Base-by-base conservation (phyloP, 208 protist species). In the Crithidia expoeki region DNA sequence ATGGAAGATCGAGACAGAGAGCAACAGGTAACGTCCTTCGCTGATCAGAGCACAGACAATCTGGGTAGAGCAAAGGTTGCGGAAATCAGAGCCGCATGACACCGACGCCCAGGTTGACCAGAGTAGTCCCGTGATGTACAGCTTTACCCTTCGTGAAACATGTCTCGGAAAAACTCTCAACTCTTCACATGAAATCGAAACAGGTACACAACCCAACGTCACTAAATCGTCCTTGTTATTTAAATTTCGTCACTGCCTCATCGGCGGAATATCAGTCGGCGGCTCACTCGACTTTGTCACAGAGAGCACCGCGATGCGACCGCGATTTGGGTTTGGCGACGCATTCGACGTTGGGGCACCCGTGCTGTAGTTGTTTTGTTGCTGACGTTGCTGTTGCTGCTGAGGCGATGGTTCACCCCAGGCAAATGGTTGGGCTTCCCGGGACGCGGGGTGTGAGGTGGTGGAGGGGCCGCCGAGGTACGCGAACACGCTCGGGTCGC, bases 371-470 rank as follows among this genome's bases (percentile, higher is more conserved):
- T 34, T 52, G 12, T 5, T 49, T 16, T 44, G 56, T 17, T 49
- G 51, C 57, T 61, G 49, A 23, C 64, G 75, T 28, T 69, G 62
- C 52, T 76, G 68, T n/a, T 71, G 58, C 40, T 63, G 70, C 47
- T 56, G 69, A 16, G 58, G 72, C 23, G 33, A 2, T 21, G 47
- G 59, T 21, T 63, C 52, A 19, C 40, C 42, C 50, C 27, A 36
- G 11, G 51, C 67, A 60, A 62, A 42, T 2, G 49, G 49, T 10
- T 19, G 34, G 4, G 44, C n/a, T 28, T 55, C 57, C 12, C 46
- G 50, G 21, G 44, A 7, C 16, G 44, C 16, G 16, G 44, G 44
- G 16, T 49, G 44, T 12, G 44, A 49, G 16, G 25, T 11, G 9
- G 42, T n/a, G 57, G 57, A 36, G 4, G 53, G 17, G 14, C 53